Evolutionary conservation across 2,329 filamentous ascomycete genomes (phyloP), one percentile per base, ranked within the genome.

Genomic region (Colletotrichum eremochloae): DNA sequence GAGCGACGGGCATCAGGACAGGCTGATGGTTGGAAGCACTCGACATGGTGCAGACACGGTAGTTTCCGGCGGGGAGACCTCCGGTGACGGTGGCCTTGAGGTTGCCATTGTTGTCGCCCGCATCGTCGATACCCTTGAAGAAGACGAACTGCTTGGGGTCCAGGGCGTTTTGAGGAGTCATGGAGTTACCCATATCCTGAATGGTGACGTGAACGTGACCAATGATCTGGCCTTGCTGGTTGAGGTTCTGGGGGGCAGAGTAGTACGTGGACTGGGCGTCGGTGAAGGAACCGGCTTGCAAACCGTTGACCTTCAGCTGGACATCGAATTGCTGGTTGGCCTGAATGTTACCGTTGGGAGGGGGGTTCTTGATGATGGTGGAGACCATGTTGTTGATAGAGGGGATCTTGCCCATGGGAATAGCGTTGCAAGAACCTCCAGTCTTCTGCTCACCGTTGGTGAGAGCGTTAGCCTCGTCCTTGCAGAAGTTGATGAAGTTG

Each of bases 91-190:
- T 81, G 50, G 89, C 87, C 15, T 82, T 80, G 14, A 92, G 82
- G 6, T 84, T 81, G 63, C 89, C 89, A 2, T 87, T 76, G 42
- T 86, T 86, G 76, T 92, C 86, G 44, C 89, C 89, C 20, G 81
- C 84, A 72, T 90, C 89, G 80, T 91, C 90, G 82, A 91, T 89
- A 73, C 90, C 90, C 84, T 91, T 91, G 87, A 92, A 91, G 80
- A 91, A 91, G 77, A 82, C 87, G 75, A 89, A 91, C 77, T 84
- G 80, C 31, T 78, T 80, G 42, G 89, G 84, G 73, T 90, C 85
- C 7, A 89, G 84, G 38, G 89, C 85, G n/a, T 79, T 75, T 11
- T 77, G 82, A 12, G 89, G 88, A 78, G 86, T 88, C 75, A 87
- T 76, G 31, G 79, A 81, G 77, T 80, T 80, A 63, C 89, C 89